Percentiles rank a stretch among this genome's conserved stretches.
Evolutionary conservation across 1,284 basidiomycete genomes (phyloP).

Genomic region (Pseudozyma thailandica): DNA sequence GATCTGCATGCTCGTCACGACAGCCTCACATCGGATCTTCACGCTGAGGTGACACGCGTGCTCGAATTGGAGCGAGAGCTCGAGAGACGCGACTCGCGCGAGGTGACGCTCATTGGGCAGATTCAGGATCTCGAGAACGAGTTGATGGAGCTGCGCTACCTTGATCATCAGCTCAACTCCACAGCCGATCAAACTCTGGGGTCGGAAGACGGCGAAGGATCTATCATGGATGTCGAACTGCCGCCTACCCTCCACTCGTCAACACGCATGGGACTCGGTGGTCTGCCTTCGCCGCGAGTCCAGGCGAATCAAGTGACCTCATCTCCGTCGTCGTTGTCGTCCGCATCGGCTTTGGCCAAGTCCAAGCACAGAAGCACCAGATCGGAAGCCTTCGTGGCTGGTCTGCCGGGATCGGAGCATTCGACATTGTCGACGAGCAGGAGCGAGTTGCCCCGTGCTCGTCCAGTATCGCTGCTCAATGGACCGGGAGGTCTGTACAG

Average conservation of each 20-base stretch:
- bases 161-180: slow-evolving; percentile 40
- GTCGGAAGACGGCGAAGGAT: slow-evolving; percentile 42
- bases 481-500: slow-evolving; percentile 39
- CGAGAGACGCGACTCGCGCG: slow-evolving; percentile 47
- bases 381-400: slow-evolving; percentile 31
- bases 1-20: slow-evolving; percentile 44
- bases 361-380: slow-evolving; percentile 27
- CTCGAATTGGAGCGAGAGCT: slow-evolving; percentile 56
- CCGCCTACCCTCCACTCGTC: slow-evolving; percentile 18
- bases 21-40: slow-evolving; percentile 49
- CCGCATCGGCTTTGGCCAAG: slow-evolving; percentile 16
- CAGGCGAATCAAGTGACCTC: not conserved
- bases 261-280: slow-evolving; percentile 2
- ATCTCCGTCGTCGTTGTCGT: slow-evolving; percentile 22
- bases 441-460: slow-evolving; percentile 32
- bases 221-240: slow-evolving; percentile 40
- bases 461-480: slow-evolving; percentile 41
- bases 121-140: slow-evolving; percentile 45
- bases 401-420: slow-evolving; percentile 19
- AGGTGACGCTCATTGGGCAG: slow-evolving; percentile 36
- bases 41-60: slow-evolving; percentile 58
- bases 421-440: slow-evolving; percentile 24
- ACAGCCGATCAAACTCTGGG: slow-evolving; percentile 34
- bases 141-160: slow-evolving; percentile 34
- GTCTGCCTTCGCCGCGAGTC: slow-evolving; percentile 16